Evolutionary conservation across 345 rosid species (phyloP).

Genomic region (Eucalyptus polyanthemos): DNA sequence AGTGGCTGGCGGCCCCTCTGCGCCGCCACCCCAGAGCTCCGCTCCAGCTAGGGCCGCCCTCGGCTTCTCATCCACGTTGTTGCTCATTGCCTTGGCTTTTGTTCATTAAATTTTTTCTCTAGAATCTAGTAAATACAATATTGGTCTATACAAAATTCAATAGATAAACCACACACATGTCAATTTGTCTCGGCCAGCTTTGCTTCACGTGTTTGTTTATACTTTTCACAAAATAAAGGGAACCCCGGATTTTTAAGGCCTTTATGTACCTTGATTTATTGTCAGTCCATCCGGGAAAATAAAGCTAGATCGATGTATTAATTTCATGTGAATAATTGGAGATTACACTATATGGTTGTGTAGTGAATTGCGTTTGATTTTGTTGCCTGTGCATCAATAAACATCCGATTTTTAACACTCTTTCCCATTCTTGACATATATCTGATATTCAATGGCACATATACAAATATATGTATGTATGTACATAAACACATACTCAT

Average conservation of each 20-base stretch:
- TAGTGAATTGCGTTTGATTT: neutral
- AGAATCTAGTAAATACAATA: neutral
- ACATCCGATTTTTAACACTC: neutral
- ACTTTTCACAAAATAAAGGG: neutral
- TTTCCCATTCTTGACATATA: neutral
- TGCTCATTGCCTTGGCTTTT: neutral
- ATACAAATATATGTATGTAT: neutral
- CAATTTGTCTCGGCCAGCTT: neutral
- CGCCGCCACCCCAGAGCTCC: slow-evolving; percentile 1
- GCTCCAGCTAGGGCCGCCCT: slow-evolving; percentile 16
- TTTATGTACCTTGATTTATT: neutral
- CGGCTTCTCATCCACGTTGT: slow-evolving; percentile 2
- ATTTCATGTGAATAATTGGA: neutral
- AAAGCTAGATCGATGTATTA: neutral
- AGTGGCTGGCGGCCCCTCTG: slow-evolving; percentile 4
- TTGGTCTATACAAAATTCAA: neutral
- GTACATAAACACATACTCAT: neutral
- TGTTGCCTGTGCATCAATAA: neutral
- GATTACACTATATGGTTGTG: neutral
- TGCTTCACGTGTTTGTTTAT: neutral
- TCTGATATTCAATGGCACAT: neutral
- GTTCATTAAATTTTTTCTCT: neutral
- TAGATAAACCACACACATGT: neutral
- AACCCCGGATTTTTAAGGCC: neutral
- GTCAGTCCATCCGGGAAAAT: neutral